Evolutionary conservation across 2,329 filamentous ascomycete genomes (phyloP).

Genomic region (Lachnellula occidentalis): DNA sequence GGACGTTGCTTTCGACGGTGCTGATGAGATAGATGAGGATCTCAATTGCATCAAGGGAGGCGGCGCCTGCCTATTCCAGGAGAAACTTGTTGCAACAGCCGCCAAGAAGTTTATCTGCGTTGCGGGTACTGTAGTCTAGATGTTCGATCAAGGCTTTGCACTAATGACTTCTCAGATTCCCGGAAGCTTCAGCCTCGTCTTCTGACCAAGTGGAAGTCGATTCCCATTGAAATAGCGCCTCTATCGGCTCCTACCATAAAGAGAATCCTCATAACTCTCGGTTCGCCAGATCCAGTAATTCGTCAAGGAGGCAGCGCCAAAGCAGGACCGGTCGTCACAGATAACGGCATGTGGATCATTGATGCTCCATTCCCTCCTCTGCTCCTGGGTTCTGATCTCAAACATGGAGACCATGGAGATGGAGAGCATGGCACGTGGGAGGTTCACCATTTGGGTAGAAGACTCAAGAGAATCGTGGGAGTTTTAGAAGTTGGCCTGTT

Average conservation of each 20-base stretch:
- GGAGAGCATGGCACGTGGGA: constrained; percentile 70
- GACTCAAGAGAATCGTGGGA: constrained; percentile 76
- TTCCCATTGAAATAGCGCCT: constrained; percentile 92
- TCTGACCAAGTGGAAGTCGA: constrained; percentile 69
- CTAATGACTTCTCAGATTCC: constrained; percentile 54
- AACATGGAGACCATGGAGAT: constrained; percentile 41
- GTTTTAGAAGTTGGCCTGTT: constrained; percentile 93
- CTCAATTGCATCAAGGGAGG: constrained; percentile 98
- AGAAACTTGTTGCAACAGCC: constrained; percentile 86
- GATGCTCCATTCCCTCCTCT: constrained; percentile 83
- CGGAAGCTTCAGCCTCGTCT: constrained; percentile 80
- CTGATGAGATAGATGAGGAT: constrained; percentile 92
- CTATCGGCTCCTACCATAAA: constrained; percentile 75
- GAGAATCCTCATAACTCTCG: constrained; percentile 64
- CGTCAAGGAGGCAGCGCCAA: constrained; percentile 70
- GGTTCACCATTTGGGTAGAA: constrained; percentile 65
- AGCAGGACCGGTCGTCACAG: constrained; percentile 77
- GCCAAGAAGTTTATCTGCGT: constrained; percentile 84
- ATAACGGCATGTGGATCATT: constrained; percentile 84
- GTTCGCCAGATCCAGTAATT: constrained; percentile 64
- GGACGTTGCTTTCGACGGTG: constrained; percentile 92
- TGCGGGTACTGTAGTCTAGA: constrained; percentile 50
- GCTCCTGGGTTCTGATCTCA: constrained; percentile 52
- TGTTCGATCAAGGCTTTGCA: neutral
- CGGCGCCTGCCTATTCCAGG: constrained; percentile 94